These are phyloP conservation scores for Ulmus americana DNA, from an alignment of 331 rosid genomes.

Conservation along the genomic window DNA sequence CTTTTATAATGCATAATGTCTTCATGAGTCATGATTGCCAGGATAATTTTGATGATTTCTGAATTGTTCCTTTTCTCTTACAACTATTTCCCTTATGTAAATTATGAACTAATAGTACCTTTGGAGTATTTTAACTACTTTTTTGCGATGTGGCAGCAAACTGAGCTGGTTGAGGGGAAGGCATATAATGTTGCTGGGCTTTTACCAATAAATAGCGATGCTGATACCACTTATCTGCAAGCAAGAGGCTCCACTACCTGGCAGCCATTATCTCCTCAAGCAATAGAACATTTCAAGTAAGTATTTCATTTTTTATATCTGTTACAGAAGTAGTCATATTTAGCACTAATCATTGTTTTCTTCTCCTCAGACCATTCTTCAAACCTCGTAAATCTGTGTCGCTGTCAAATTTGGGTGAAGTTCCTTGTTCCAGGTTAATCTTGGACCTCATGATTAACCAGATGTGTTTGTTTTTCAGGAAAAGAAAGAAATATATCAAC, in stretches of 20 bases:
- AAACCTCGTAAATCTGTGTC: slow-evolving; percentile 41
- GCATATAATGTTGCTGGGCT: slow-evolving; percentile 76
- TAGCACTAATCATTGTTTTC: slow-evolving; percentile 16
- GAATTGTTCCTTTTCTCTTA: not conserved
- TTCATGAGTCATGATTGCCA: not conserved
- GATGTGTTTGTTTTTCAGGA: not conserved
- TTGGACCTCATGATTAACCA: slow-evolving; percentile 10
- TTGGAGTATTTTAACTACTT: slow-evolving; percentile 11
- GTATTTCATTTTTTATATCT: slow-evolving; percentile 20
- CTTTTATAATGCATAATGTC: not conserved
- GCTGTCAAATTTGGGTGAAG: slow-evolving; percentile 54
- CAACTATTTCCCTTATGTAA: not conserved
- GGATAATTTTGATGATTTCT: not conserved
- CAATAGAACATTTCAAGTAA: slow-evolving; percentile 51
- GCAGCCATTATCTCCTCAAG: slow-evolving; percentile 51
- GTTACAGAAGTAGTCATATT: slow-evolving; percentile 14
- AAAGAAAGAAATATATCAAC: slow-evolving; percentile 1
- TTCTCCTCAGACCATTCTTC: slow-evolving; percentile 58
- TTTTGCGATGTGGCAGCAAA: slow-evolving; percentile 41
- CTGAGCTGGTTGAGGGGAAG: slow-evolving; percentile 73
- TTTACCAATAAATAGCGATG: slow-evolving; percentile 48
- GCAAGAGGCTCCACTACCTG: slow-evolving; percentile 66
- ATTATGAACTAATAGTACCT: slow-evolving; percentile 2
- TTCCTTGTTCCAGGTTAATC: slow-evolving; percentile 63
- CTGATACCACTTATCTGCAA: slow-evolving; percentile 54